phyloP scores from a whole-genome alignment of 202 grass and related monocot genomes.

The Brachypodium distachyon region DNA sequence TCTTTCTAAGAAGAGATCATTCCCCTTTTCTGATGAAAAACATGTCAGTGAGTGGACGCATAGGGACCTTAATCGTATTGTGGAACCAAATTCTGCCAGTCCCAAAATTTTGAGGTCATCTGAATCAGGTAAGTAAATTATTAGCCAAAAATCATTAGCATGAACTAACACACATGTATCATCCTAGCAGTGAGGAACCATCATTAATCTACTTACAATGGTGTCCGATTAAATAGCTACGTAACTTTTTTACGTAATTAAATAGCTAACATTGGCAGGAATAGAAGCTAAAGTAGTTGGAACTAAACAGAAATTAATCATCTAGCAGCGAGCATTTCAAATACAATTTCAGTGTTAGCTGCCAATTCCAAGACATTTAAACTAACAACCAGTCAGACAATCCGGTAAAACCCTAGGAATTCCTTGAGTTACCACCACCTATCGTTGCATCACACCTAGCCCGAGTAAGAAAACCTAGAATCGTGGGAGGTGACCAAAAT shows the following conservation, averaged over 20 bases:
- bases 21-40: neutral
- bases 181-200: neutral
- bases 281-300: neutral
- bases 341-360: neutral
- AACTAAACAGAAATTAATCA: neutral
- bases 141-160: neutral
- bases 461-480: slow-evolving; percentile 14
- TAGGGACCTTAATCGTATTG: neutral
- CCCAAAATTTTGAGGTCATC: neutral
- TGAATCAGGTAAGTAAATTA: neutral
- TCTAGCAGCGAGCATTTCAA: neutral
- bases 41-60: too few relatives aligned
- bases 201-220: neutral
- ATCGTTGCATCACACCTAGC: neutral
- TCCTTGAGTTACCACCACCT: neutral
- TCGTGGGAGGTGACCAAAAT: neutral
- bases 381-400: neutral
- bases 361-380: neutral
- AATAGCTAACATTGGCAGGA: neutral
- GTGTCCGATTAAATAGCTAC: too few relatives aligned
- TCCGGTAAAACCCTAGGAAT: neutral
- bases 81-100: neutral
- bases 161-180: neutral
- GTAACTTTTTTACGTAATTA: too few relatives aligned
- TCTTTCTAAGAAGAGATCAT: neutral